Conservation (phyloP, 2,329 filamentous ascomycete species). For the Penicillium sp. region DNA sequence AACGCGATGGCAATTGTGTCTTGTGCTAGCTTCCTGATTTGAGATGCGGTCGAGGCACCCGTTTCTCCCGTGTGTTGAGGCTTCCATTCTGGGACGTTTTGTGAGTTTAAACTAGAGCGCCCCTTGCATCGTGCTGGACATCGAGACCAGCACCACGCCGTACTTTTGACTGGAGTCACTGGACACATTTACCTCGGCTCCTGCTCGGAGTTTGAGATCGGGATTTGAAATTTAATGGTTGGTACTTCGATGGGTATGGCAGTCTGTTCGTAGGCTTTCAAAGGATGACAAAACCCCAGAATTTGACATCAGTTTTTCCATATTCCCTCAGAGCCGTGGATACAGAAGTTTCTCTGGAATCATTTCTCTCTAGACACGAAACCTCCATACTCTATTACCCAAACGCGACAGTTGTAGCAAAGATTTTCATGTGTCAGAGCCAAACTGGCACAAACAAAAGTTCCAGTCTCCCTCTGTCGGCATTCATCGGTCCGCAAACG, state of each 20-base stretch:
- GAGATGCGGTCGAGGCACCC: neutral
- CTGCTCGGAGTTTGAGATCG: neutral
- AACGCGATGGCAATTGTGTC: neutral
- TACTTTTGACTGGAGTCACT: neutral
- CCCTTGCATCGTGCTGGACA: neutral
- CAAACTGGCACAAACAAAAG: neutral
- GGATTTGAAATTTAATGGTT: neutral
- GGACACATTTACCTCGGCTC: neutral
- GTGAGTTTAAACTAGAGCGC: neutral
- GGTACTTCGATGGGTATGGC: no score
- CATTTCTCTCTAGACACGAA: no score
- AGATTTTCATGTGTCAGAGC: neutral
- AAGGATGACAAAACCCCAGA: neutral
- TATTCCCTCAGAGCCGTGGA: no score
- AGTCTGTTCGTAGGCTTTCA: neutral
- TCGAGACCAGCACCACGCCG: neutral
- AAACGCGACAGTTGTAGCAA: neutral
- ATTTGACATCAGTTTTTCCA: neutral
- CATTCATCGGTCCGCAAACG: conserved; percentile 2
- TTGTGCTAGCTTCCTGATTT: neutral
- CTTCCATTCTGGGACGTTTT: neutral
- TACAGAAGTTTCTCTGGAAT: no score
- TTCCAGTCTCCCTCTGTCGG: neutral
- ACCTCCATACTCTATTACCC: neutral
- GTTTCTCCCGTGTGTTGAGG: neutral